Evolutionary conservation across 495 filamentous ascomycete species (phyloP).

Genomic region (Hyaloscypha bicolor): DNA sequence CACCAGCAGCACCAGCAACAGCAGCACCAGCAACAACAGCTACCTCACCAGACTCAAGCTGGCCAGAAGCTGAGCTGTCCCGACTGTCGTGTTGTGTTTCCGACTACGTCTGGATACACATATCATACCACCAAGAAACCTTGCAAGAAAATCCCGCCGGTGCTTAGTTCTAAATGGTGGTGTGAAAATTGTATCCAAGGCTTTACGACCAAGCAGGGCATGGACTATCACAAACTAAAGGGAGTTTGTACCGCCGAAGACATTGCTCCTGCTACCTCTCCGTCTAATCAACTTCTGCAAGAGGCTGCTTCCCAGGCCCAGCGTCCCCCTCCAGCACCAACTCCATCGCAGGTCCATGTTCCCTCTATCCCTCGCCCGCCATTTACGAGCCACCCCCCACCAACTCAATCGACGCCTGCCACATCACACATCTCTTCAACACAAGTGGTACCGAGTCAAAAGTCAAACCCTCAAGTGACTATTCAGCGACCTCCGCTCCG

Average conservation of each 20-base stretch:
- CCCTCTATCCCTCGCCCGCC: background rate
- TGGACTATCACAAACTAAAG: constrained; percentile 18
- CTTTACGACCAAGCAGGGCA: constrained; percentile 28
- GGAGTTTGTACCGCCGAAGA: constrained; percentile 9
- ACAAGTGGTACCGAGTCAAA: background rate
- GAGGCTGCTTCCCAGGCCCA: background rate
- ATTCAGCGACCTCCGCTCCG: background rate
- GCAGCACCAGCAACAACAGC: background rate
- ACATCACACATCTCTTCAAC: background rate
- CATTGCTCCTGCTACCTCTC: constrained; percentile 11
- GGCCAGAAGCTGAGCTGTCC: constrained; percentile 4
- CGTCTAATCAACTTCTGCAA: background rate
- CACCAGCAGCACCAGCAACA: background rate
- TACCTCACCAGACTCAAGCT: background rate
- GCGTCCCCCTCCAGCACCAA: background rate
- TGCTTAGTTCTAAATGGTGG: background rate
- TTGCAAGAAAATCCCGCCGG: constrained; percentile 14
- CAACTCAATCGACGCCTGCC: background rate
- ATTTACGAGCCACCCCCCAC: background rate
- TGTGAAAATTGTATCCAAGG: constrained; percentile 23
- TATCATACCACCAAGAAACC: constrained; percentile 25
- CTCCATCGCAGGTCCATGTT: background rate
- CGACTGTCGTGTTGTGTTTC: background rate
- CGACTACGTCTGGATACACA: constrained; percentile 7
- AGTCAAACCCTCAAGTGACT: background rate